Conservation (phyloP, 2,329 filamentous ascomycete genomes). For the Trichoderma brevicompactum region DNA sequence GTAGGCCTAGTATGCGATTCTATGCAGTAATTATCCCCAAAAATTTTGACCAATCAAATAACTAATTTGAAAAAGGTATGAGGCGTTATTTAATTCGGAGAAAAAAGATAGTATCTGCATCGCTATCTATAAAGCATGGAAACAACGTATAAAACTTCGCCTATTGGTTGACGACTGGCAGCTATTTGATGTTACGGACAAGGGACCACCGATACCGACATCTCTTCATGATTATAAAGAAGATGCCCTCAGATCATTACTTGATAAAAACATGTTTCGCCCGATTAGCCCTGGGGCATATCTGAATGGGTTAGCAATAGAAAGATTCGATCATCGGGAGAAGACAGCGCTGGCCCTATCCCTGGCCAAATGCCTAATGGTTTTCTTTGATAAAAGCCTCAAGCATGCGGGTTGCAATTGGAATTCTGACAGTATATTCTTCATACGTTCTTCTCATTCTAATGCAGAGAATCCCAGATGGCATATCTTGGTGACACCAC, state of each 20-base stretch:
- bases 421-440: conserved; percentile 20
- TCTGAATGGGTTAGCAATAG: not conserved
- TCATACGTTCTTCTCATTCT: conserved; percentile 6
- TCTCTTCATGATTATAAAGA: conserved; percentile 7
- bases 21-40: not conserved
- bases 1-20: conserved; percentile 23
- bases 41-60: not conserved
- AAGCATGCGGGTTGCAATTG: conserved; percentile 23
- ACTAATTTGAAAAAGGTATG: not conserved
- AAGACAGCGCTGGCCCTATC: conserved; percentile 22
- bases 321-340: conserved; percentile 22
- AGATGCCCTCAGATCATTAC: conserved; percentile 17
- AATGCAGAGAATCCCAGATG: not conserved
- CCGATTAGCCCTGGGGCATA: conserved; percentile 12
- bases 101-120: conserved; percentile 22
- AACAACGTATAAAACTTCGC: conserved; percentile 21
- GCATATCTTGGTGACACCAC: conserved; percentile 11
- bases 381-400: conserved; percentile 23
- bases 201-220: conserved; percentile 17
- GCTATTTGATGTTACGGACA: conserved; percentile 24
- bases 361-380: conserved; percentile 24
- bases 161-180: conserved; percentile 23
- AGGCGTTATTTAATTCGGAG: not conserved
- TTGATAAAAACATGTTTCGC: conserved; percentile 23
- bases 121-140: conserved; percentile 14